phyloP scores from a whole-genome alignment of 1,284 basidiomycete genomes.

The Boletellus dicymbophilus region DNA sequence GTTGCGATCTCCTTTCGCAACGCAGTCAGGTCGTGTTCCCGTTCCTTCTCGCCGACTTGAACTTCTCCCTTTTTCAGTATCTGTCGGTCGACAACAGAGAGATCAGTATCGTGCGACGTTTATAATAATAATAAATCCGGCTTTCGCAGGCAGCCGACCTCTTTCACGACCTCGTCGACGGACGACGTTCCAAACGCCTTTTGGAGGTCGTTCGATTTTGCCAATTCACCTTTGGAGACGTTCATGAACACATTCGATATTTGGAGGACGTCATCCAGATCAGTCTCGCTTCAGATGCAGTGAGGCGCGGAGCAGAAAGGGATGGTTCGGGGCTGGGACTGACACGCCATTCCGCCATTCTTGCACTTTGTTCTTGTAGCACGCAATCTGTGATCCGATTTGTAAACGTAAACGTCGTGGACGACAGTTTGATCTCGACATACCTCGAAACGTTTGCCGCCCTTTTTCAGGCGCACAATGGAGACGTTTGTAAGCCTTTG shows the following conservation, averaged over 20 bases:
- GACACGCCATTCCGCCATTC: constrained; percentile 94
- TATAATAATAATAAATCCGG: no score
- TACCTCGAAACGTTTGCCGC: constrained; percentile 97
- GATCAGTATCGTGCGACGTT: no score
- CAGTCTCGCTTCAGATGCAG: constrained; percentile 71
- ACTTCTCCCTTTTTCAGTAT: constrained; percentile 96
- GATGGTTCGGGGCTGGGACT: constrained; percentile 29
- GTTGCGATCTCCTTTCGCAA: constrained; percentile 93
- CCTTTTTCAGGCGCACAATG: constrained; percentile 93
- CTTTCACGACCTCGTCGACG: constrained; percentile 76
- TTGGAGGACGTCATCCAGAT: constrained; percentile 95
- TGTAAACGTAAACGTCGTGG: neutral
- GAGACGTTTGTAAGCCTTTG: constrained; percentile 93
- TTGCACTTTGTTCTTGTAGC: constrained; percentile 99
- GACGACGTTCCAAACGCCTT: constrained; percentile 89
- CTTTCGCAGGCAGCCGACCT: constrained; percentile 64
- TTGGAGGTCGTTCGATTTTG: constrained; percentile 86
- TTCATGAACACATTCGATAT: constrained; percentile 97
- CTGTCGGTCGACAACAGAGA: constrained; percentile 37
- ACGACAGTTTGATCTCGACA: constrained; percentile 10
- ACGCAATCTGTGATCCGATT: constrained; percentile 76
- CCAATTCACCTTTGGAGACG: constrained; percentile 95
- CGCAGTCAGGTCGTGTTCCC: constrained; percentile 84
- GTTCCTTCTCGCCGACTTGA: constrained; percentile 97
- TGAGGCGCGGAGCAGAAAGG: constrained; percentile 1